Percentiles rank a stretch among this genome's conserved stretches.
These are phyloP conservation scores for Fonsecaea nubica DNA, from an alignment of 2,329 filamentous ascomycete species.

Conservation along the genomic window DNA sequence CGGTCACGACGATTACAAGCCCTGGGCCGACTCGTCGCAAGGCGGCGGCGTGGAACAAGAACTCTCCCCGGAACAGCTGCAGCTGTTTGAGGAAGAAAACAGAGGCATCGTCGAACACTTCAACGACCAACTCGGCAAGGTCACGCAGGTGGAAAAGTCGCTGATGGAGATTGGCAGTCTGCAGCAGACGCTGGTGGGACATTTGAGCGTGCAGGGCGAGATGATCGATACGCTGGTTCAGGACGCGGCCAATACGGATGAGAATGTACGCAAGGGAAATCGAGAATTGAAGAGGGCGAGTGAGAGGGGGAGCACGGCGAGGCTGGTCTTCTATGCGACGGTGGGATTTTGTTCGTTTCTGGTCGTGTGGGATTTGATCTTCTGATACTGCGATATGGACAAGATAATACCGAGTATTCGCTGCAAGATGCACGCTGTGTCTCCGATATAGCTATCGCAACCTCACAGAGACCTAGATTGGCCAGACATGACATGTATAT, in stretches of 20 bases:
- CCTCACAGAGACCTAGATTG: neutral
- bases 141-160: slow-evolving; percentile 89
- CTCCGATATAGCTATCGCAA: no score
- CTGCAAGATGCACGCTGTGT: no score
- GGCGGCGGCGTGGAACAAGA: slow-evolving; percentile 51
- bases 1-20: slow-evolving; percentile 39
- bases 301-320: slow-evolving; percentile 72
- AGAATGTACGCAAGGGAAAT: slow-evolving; percentile 89
- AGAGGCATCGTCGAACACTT: slow-evolving; percentile 91
- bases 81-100: slow-evolving; percentile 93
- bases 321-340: slow-evolving; percentile 81
- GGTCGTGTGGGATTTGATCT: slow-evolving; percentile 77
- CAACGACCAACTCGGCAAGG: slow-evolving; percentile 91
- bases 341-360: slow-evolving; percentile 76
- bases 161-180: slow-evolving; percentile 91
- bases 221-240: slow-evolving; percentile 87
- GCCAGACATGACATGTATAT: neutral
- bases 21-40: slow-evolving; percentile 41
- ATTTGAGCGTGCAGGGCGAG: slow-evolving; percentile 83
- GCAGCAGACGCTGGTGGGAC: slow-evolving; percentile 85
- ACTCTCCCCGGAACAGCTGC: slow-evolving; percentile 82
- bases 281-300: slow-evolving; percentile 86
- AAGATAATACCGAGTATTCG: neutral
- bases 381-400: slow-evolving; percentile 45
- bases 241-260: slow-evolving; percentile 79